A percentile compares a stretch with the other conserved stretches of the same genome.
phyloP scores from a whole-genome alignment of 1,284 basidiomycete genomes.

The Malassezia slooffiae region DNA sequence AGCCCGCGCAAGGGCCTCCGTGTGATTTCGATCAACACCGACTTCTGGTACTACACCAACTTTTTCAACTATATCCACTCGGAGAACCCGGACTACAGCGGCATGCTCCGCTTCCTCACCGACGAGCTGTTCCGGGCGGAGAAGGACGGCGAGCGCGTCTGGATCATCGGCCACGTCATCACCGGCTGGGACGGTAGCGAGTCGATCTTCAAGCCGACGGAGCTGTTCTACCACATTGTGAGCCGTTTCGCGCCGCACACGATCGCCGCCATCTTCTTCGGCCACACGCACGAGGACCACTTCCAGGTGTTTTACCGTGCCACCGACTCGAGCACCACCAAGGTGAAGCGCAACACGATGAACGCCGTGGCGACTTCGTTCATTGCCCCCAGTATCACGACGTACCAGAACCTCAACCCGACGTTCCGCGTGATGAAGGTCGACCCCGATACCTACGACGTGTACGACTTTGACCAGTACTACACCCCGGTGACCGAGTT shows the following conservation, averaged over 20 bases:
- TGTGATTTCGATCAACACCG: conserved; percentile 67
- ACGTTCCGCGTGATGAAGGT: conserved; percentile 69
- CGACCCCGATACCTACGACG: conserved; percentile 53
- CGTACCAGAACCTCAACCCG: conserved; percentile 63
- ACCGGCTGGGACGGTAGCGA: conserved; percentile 60
- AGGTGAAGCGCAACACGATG: conserved; percentile 48
- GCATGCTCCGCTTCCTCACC: conserved; percentile 66
- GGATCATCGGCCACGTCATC: conserved; percentile 69
- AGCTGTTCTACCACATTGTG: conserved; percentile 52
- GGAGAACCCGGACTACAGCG: conserved; percentile 59
- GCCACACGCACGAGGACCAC: conserved; percentile 72
- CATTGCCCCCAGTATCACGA: conserved; percentile 62
- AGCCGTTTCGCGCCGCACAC: conserved; percentile 63
- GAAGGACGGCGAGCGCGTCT: conserved; percentile 50
- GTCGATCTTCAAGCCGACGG: conserved; percentile 50
- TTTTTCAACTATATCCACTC: conserved; percentile 69
- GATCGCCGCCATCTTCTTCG: conserved; percentile 68
- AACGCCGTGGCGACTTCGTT: conserved; percentile 48
- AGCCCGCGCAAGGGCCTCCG: conserved; percentile 59
- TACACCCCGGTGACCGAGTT: conserved; percentile 32
- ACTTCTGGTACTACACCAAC: conserved; percentile 50
- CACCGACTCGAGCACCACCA: conserved; percentile 2
- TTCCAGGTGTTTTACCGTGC: conserved; percentile 61
- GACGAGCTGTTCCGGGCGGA: conserved; percentile 57
- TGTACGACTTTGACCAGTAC: conserved; percentile 40